Percentiles rank a stretch among this genome's conserved stretches.
Conservation (phyloP, 2,329 filamentous ascomycete genomes). For the Fusarium dlaminii region DNA sequence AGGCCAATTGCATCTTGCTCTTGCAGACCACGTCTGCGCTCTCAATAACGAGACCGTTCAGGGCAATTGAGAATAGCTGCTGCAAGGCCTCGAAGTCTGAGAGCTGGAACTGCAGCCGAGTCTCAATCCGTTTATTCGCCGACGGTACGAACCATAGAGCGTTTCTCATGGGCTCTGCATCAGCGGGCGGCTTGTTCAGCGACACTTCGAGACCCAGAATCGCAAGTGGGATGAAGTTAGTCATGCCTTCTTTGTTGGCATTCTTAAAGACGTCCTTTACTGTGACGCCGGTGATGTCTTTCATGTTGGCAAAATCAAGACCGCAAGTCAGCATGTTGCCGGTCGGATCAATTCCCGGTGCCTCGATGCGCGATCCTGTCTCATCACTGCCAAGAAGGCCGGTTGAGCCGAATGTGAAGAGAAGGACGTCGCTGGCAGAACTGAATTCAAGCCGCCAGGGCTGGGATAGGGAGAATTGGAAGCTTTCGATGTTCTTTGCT, state of each 20-base stretch:
- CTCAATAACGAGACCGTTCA: background rate
- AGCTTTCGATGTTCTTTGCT: background rate
- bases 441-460: background rate
- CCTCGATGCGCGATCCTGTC: background rate
- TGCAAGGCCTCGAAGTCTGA: background rate
- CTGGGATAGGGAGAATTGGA: background rate
- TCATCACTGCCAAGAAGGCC: background rate
- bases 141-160: background rate
- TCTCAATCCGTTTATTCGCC: background rate
- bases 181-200: background rate
- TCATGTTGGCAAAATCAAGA: background rate
- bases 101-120: background rate
- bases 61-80: background rate
- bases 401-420: background rate
- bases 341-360: background rate
- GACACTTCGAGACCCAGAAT: background rate
- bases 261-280: background rate
- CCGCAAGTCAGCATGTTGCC: background rate
- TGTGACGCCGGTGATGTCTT: background rate
- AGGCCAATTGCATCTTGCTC: background rate
- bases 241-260: background rate
- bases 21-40: background rate
- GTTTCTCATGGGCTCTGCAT: background rate
- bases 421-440: background rate
- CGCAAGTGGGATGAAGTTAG: background rate